Conservation (phyloP, 2,329 filamentous ascomycete species). For the Claviceps pazoutovae region DNA sequence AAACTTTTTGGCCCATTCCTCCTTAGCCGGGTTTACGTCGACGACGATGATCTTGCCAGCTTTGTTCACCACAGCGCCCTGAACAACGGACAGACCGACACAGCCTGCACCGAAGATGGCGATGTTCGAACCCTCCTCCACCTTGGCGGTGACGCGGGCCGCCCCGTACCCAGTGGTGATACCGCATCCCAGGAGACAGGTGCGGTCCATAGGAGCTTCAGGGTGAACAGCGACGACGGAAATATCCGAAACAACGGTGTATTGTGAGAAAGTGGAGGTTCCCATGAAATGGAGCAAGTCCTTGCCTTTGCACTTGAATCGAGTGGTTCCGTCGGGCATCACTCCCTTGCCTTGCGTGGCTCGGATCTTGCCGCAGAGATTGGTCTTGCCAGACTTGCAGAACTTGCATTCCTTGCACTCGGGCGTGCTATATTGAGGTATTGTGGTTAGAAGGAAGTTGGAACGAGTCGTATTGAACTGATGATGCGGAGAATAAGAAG, state of each 20-base stretch:
- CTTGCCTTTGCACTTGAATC: constrained; percentile 91
- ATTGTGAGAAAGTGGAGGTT: constrained; percentile 96
- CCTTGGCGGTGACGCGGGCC: constrained; percentile 79
- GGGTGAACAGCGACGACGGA: constrained; percentile 87
- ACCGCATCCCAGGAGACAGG: constrained; percentile 90
- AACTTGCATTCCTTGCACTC: constrained; percentile 98
- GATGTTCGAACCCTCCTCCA: constrained; percentile 79
- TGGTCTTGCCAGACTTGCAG: constrained; percentile 98
- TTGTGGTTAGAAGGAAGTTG: neutral
- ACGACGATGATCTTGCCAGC: constrained; percentile 63
- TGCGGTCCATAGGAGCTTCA: constrained; percentile 88
- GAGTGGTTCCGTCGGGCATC: constrained; percentile 92
- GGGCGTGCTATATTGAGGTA: constrained; percentile 52
- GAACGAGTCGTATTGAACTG: neutral
- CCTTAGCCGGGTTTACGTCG: constrained; percentile 74
- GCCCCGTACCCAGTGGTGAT: constrained; percentile 98
- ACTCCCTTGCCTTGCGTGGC: constrained; percentile 90
- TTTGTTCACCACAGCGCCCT: constrained; percentile 78
- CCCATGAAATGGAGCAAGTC: constrained; percentile 98
- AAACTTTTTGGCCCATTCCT: constrained; percentile 87
- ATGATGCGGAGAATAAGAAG: neutral
- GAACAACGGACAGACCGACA: constrained; percentile 87
- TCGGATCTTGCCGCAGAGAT: constrained; percentile 97
- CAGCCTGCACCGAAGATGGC: constrained; percentile 94
- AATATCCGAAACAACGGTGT: constrained; percentile 96